These are phyloP conservation scores for Teratosphaeria destructans DNA, from an alignment of 2,329 filamentous ascomycete genomes.

Conservation along the genomic window DNA sequence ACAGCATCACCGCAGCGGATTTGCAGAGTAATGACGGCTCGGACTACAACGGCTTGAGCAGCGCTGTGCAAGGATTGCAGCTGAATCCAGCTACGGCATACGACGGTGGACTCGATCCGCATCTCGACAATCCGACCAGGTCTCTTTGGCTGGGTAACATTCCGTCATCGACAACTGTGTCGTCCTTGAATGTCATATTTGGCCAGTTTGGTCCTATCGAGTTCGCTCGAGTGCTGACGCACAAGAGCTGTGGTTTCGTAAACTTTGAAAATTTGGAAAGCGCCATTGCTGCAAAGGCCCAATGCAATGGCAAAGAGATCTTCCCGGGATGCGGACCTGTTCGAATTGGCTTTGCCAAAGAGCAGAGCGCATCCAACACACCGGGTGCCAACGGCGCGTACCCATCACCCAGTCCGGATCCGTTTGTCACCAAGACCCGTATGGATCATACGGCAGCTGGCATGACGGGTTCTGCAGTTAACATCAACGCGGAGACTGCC, in stretches of 20 bases:
- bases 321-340: slow-evolving; percentile 94
- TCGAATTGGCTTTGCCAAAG: slow-evolving; percentile 94
- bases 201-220: slow-evolving; percentile 83
- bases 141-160: slow-evolving; percentile 97
- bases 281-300: slow-evolving; percentile 75
- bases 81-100: slow-evolving; percentile 54
- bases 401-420: slow-evolving; percentile 84
- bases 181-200: slow-evolving; percentile 90
- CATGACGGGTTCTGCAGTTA: slow-evolving; percentile 17
- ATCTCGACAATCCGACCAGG: slow-evolving; percentile 78
- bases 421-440: slow-evolving; percentile 43
- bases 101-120: slow-evolving; percentile 65
- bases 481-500: slow-evolving; percentile 35
- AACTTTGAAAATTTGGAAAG: slow-evolving; percentile 91
- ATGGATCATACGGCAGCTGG: slow-evolving; percentile 23
- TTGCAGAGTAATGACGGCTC: slow-evolving; percentile 63
- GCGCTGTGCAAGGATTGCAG: slow-evolving; percentile 73
- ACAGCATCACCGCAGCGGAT: slow-evolving; percentile 63
- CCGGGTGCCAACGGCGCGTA: slow-evolving; percentile 81
- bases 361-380: slow-evolving; percentile 77
- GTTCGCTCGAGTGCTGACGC: slow-evolving; percentile 84
- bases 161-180: slow-evolving; percentile 90
- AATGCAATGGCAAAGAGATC: slow-evolving; percentile 93
- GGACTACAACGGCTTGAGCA: slow-evolving; percentile 69
- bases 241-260: slow-evolving; percentile 98